A percentile compares a stretch with the other conserved stretches of the same genome.
Conservation (phyloP, 192 early-diverging fungal genomes). For the Endogone sp. region DNA sequence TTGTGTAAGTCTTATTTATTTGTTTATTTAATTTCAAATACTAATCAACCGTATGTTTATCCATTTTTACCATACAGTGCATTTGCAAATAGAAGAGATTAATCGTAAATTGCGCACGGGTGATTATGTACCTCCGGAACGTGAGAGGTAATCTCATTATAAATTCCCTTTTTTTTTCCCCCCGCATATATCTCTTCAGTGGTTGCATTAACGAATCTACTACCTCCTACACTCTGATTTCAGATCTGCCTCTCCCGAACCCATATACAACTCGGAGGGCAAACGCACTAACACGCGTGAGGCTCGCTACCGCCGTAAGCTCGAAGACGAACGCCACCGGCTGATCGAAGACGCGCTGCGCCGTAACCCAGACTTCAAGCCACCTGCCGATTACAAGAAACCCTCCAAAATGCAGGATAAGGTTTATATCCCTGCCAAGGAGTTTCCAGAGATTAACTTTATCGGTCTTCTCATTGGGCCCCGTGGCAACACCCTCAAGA, state of each 20-base stretch:
- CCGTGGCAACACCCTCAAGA: constrained; percentile 94
- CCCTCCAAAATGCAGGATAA: constrained; percentile 86
- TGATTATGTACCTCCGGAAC: constrained; percentile 79
- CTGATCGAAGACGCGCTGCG: constrained; percentile 78
- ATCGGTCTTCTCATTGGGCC: constrained; percentile 96
- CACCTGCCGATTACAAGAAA: constrained; percentile 87
- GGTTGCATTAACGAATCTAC: background rate
- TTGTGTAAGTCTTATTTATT: background rate
- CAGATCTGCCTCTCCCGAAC: constrained; percentile 96
- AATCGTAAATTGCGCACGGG: constrained; percentile 73
- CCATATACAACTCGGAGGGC: constrained; percentile 87
- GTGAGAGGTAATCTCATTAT: constrained; percentile 56
- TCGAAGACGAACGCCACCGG: constrained; percentile 90
- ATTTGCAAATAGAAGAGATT: constrained; percentile 91
- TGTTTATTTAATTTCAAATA: background rate
- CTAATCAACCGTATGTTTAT: background rate
- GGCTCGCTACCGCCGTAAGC: constrained; percentile 80
- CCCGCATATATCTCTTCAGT: background rate
- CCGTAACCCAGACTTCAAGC: constrained; percentile 76
- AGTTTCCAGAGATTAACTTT: constrained; percentile 97
- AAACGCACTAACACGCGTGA: constrained; percentile 97
- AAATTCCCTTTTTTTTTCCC: background rate
- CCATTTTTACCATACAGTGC: constrained; percentile 41
- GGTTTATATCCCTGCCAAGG: constrained; percentile 91
- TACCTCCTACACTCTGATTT: background rate